These are phyloP conservation scores for Nicotiana undulata DNA, from an alignment of 257 asterid genomes.

Conservation along the genomic window DNA sequence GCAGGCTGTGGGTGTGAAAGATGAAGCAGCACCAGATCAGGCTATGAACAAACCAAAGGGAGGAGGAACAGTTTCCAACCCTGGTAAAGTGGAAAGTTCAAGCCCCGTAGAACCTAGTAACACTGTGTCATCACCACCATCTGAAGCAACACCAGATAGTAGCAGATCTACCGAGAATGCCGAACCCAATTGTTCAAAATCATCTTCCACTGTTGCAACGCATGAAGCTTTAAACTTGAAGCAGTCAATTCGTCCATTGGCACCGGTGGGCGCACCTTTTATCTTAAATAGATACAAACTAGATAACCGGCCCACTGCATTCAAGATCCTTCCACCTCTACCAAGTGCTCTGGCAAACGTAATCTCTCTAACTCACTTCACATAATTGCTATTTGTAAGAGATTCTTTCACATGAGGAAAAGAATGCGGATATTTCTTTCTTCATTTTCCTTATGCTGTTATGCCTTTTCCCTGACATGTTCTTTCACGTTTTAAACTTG, in stretches of 20 bases:
- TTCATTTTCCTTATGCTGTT: neutral
- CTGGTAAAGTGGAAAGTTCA: constrained; percentile 38
- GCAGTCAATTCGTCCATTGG: constrained; percentile 50
- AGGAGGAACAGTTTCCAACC: constrained; percentile 28
- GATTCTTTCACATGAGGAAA: neutral
- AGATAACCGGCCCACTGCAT: constrained; percentile 87
- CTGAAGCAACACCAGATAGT: constrained; percentile 18
- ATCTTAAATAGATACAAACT: constrained; percentile 67
- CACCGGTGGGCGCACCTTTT: constrained; percentile 47
- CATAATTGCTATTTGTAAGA: neutral
- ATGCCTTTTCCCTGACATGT: neutral
- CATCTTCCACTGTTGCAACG: constrained; percentile 20
- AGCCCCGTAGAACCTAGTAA: constrained; percentile 18
- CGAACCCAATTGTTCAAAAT: constrained; percentile 25
- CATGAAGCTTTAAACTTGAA: constrained; percentile 37
- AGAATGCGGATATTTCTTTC: neutral
- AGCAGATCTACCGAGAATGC: constrained; percentile 29
- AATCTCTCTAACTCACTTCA: constrained; percentile 23
- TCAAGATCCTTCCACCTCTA: constrained; percentile 68
- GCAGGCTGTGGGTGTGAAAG: constrained; percentile 67
- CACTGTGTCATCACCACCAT: constrained; percentile 31
- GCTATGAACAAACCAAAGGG: constrained; percentile 35
- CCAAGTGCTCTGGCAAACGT: constrained; percentile 78
- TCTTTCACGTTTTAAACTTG: neutral
- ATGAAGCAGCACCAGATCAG: constrained; percentile 35